These are phyloP conservation scores for Penicillium fuscoglaucum DNA, from an alignment of 2,329 filamentous ascomycete genomes.

Conservation along the genomic window DNA sequence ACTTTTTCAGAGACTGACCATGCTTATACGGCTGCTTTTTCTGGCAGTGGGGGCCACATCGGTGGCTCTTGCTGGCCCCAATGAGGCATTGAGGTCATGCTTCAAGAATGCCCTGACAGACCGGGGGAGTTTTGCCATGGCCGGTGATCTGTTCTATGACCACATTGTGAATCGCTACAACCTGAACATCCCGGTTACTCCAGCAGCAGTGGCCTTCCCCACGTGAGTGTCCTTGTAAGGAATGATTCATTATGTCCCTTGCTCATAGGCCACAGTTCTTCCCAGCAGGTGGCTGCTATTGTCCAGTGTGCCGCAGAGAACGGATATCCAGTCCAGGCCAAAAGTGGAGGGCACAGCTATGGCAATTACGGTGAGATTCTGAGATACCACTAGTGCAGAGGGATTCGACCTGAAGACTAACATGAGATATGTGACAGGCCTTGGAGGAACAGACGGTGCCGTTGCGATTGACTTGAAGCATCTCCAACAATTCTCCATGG, in stretches of 20 bases:
- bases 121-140: neutral
- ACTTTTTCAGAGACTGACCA: neutral
- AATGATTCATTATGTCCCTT: neutral
- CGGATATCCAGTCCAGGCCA: conserved; percentile 52
- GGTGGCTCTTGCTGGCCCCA: neutral
- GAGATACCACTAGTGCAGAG: neutral
- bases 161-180: neutral
- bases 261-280: neutral
- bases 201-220: neutral
- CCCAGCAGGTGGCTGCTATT: conserved; percentile 47
- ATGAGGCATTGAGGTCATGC: neutral
- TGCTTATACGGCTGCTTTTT: neutral
- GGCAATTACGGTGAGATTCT: conserved; percentile 46
- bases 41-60: neutral
- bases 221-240: neutral
- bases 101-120: neutral
- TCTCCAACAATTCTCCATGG: conserved; percentile 36
- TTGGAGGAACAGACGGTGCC: conserved; percentile 29
- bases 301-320: conserved; percentile 48
- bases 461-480: conserved; percentile 34
- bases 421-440: neutral
- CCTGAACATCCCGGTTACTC: neutral
- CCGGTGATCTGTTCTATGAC: neutral
- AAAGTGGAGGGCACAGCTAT: conserved; percentile 57
- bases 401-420: neutral